Evolutionary conservation across 768 basidiomycete species (phyloP), one percentile per base, ranked within the genome.

Genomic region (Amanita muscaria): DNA sequence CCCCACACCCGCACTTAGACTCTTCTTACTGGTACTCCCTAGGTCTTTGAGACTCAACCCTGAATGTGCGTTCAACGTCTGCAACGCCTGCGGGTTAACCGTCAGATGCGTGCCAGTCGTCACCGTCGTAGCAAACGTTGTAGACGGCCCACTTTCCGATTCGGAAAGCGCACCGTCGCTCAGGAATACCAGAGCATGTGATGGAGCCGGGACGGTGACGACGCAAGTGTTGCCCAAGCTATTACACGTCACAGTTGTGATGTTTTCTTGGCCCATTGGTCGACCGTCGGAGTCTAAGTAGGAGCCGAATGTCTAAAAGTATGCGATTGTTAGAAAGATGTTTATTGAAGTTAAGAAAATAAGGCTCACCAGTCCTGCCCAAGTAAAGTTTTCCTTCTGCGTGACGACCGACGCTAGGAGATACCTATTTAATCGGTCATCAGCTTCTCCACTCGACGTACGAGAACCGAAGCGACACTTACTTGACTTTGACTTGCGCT

Each of bases 121-220:
- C 12, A 70, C 74, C 0, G 79, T 78, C 10, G 76, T 82, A 7
- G 76, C 47, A 56, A 77, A 84, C 15, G 77, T 80, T 52, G 53
- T 51, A 9, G 62, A 64, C 2, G 59, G 43, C 9, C 53, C 55
- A 9, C 59, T 58, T 15, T 55, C 58, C 2, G 60, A 56, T 36
- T 60, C 64, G 1, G 53, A 45, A 24, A 68, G 53, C 19, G 61
- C 68, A 21, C 58, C 47, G 40, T 68, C 61, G 2, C 68, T 73
- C 23, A 89, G 64, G 67, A 86, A 87, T 47, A 90, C 82, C 35
- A 90, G 68, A 1, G 85, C 85, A 48, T 83, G 79, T 29, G 76
- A 76, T 0, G 88, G 87, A 0, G 84, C 82, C 25, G 75, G 72
- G 36, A 89, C 75, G 6, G 68, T 68, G 39, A 89, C 66, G 18